phyloP scores from a whole-genome alignment of 2,329 filamentous ascomycete genomes.

The Aspergillus sp. region DNA sequence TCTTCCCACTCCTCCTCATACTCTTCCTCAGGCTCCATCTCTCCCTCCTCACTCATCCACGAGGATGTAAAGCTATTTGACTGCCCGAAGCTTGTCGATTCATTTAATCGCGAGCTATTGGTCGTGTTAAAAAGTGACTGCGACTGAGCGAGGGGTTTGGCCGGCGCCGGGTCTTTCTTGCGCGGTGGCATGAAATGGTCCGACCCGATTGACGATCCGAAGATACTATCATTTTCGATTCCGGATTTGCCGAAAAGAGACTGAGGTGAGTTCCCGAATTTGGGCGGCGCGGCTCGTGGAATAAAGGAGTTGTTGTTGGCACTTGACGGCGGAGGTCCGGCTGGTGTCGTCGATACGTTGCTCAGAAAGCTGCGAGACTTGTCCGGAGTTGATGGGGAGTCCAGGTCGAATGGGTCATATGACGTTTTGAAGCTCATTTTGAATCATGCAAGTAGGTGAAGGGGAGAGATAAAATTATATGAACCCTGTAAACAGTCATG shows the following conservation, averaged over 20 bases:
- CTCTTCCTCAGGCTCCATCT: conserved; percentile 33
- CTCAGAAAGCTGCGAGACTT: conserved; percentile 31
- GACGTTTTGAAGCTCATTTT: conserved; percentile 32
- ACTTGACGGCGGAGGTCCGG: conserved; percentile 47
- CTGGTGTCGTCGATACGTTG: conserved; percentile 51
- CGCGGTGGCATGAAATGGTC: conserved; percentile 22
- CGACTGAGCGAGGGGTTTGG: conserved; percentile 18
- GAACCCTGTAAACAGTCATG: not conserved
- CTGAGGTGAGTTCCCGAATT: conserved; percentile 32
- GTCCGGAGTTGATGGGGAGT: conserved; percentile 33
- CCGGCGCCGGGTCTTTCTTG: conserved; percentile 21
- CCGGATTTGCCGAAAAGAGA: conserved; percentile 32
- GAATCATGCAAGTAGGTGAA: not conserved
- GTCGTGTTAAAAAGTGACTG: conserved; percentile 23
- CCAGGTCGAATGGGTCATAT: conserved; percentile 21
- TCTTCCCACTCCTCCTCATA: conserved; percentile 35
- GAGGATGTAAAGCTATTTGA: conserved; percentile 20
- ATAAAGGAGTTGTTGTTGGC: conserved; percentile 47
- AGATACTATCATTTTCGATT: conserved; percentile 29
- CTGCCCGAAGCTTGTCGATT: conserved; percentile 18
- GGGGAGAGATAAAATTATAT: not conserved
- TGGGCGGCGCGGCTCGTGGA: conserved; percentile 39
- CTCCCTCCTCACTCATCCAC: conserved; percentile 22
- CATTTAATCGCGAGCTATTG: conserved; percentile 20
- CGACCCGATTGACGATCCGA: conserved; percentile 32